Evolutionary conservation across 78 protist genomes (phyloP), one percentile per base, ranked within the genome.

Genomic region (Polysphondylium violaceum): DNA sequence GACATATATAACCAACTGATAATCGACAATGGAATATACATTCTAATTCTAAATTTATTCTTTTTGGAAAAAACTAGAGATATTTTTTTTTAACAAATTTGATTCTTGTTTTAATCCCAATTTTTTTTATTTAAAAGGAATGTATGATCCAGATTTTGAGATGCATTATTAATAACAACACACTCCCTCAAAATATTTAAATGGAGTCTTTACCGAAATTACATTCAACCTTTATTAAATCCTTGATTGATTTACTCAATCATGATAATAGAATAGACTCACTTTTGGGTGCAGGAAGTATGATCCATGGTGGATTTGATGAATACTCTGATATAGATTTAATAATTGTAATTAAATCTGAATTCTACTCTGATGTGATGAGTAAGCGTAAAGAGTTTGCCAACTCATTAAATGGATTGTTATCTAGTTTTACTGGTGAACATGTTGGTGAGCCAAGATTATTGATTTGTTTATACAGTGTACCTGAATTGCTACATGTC

Each of bases 381-480:
- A 17, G 2, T 17, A 14, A 27, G 6, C n/a, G 68, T 23, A 60
- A 25, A 25, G 41, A 60, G 31, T 31, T 60, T 60, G 68, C 68
- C 11, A 60, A 25, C 16, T 16, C 25, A 60, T 31, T 60, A 11
- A 60, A 31, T 60, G 68, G 68, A 1, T 60, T 17, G 14, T 12
- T 60, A 31, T 25, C 31, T 31, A 19, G 38, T 17, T 60, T 60
- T 60, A 31, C 68, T 3, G 68, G 68, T 60, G 68, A 60, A 60
- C 68, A 60, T 60, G 68, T 60, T 29, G 68, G 68, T 3, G 68
- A 60, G 17, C 68, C 68, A 60, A 27, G 68, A 31, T 31, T 60
- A 9, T 60, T 60, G 17, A 60, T 60, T 4, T 60, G 68, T 60
- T 60, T 60, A 31, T 60, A 60, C 1, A 59, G 29, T 29, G 27